Base-by-base conservation (phyloP, 345 rosid genomes). In the Erodium maritimum region DNA sequence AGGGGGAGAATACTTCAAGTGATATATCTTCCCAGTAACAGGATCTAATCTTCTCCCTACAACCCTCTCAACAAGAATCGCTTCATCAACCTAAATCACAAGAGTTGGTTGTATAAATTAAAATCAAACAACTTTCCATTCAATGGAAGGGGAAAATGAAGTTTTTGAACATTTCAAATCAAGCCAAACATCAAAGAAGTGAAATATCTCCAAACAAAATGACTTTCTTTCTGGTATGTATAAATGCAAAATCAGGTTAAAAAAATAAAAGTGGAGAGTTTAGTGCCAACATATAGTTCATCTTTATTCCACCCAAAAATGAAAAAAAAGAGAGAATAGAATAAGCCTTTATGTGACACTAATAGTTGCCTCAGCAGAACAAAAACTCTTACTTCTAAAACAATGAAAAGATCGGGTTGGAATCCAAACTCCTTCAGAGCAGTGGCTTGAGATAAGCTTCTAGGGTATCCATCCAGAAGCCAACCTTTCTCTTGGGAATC, bases 401-500 rank as follows among this genome's bases (percentile, higher is more conserved):
- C 70, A 69, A 91, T 84, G 77, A 91, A 86, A 51, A 88, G 72
- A 76, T 91, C 86, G n/a, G 98, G 91, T 64, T 66, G 69, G 71
- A 88, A 71, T 19, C 90, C 87, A 67, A 56, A 79, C 16, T 76
- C 75, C 66, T 72, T 70, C n/a, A 91, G 81, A 75, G 89, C 96
- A 57, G 77, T 76, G 58, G 93, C 96, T 75, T 91, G 96, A 3
- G 93, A 88, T 67, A 65, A 70, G 75, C 98, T 91, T 71, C 98
- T 76, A 45, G 98, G 98, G 54, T 84, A 91, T 65, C 96, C 98
- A 84, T 91, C 98, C 67, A 91, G 75, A 73, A 91, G 95, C 98
- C 98, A 91, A 21, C 96, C 98, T 8, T 76, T 83, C 70, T 82
- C 78, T 65, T 72, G 65, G 64, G 96, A 79, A 76, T 91, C 96